A percentile compares a stretch with the other conserved stretches of the same genome.
phyloP scores from a whole-genome alignment of 805 yeast genomes.

The Lachancea quebecensis region DNA sequence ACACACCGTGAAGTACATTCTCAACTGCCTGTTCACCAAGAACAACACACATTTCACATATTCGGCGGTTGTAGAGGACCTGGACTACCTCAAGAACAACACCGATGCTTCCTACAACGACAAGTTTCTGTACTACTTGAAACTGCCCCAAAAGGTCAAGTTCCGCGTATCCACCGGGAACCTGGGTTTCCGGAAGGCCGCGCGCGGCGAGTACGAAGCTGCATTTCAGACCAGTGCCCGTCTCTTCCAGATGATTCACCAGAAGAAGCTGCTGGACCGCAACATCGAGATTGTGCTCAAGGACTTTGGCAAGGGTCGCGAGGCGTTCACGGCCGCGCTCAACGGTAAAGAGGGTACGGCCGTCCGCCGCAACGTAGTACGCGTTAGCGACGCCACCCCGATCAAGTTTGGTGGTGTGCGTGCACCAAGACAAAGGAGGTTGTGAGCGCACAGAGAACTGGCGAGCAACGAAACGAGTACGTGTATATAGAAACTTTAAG shows the following conservation, averaged over 20 bases:
- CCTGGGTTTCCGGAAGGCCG: conserved; percentile 82
- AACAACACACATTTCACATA: conserved; percentile 81
- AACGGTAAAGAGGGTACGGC: conserved; percentile 81
- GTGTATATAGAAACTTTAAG: background rate
- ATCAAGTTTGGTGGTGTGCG: conserved; percentile 91
- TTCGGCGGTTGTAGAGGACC: conserved; percentile 62
- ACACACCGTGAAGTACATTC: conserved; percentile 52
- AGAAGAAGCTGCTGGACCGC: conserved; percentile 47
- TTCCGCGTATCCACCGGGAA: conserved; percentile 72
- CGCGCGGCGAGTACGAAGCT: conserved; percentile 90
- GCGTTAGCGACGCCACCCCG: conserved; percentile 71
- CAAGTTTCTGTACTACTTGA: conserved; percentile 67
- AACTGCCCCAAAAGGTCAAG: conserved; percentile 70
- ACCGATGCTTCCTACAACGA: conserved; percentile 53
- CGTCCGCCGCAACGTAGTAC: conserved; percentile 57
- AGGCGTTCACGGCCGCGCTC: conserved; percentile 76
- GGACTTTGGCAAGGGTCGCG: conserved; percentile 85
- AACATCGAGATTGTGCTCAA: conserved; percentile 71
- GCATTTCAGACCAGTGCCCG: conserved; percentile 75
- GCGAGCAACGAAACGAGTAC: background rate
- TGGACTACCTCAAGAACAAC: conserved; percentile 49
- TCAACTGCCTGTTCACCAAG: conserved; percentile 70
- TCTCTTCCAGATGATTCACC: conserved; percentile 66
- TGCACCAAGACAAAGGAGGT: conserved; percentile 74
- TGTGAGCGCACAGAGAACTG: conserved; percentile 29